Percentiles rank a stretch among this genome's conserved stretches.
phyloP scores from a whole-genome alignment of 1,139 yeast species.

The Hyphopichia wangnamkhiaoensis region DNA sequence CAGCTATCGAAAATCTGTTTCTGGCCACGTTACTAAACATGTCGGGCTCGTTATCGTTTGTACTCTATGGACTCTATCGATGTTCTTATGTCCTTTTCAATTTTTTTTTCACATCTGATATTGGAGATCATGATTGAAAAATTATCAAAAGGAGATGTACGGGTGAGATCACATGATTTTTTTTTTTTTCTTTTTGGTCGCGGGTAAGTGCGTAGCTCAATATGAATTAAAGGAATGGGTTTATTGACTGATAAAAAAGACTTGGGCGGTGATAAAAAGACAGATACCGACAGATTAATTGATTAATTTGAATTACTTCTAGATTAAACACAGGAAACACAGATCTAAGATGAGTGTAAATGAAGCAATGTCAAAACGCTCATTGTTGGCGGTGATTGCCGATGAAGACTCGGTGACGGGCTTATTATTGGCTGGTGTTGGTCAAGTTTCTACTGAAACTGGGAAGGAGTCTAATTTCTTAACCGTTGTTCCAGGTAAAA shows the following conservation, averaged over 20 bases:
- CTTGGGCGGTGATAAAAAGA: neutral
- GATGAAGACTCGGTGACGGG: conserved; percentile 99
- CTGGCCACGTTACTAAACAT: no score
- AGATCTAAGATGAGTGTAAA: conserved; percentile 28
- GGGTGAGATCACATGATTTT: neutral
- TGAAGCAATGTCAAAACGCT: conserved; percentile 62
- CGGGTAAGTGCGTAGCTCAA: conserved; percentile 1
- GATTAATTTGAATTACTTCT: neutral
- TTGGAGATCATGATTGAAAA: neutral
- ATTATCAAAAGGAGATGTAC: no score
- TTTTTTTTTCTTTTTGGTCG: neutral
- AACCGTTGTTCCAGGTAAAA: conserved; percentile 77
- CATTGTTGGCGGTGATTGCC: conserved; percentile 87
- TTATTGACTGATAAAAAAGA: neutral
- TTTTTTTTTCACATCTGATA: neutral
- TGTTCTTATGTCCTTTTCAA: neutral
- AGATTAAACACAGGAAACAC: no score
- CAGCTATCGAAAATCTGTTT: no score
- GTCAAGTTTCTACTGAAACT: conserved; percentile 69
- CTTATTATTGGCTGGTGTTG: conserved; percentile 91
- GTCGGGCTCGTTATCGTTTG: no score
- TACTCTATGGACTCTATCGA: neutral
- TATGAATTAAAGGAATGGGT: neutral
- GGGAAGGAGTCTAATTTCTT: conserved; percentile 79
- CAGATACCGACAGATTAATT: neutral